Evolutionary conservation across 768 basidiomycete species (phyloP).

Genomic region (Lactarius akahatsu): DNA sequence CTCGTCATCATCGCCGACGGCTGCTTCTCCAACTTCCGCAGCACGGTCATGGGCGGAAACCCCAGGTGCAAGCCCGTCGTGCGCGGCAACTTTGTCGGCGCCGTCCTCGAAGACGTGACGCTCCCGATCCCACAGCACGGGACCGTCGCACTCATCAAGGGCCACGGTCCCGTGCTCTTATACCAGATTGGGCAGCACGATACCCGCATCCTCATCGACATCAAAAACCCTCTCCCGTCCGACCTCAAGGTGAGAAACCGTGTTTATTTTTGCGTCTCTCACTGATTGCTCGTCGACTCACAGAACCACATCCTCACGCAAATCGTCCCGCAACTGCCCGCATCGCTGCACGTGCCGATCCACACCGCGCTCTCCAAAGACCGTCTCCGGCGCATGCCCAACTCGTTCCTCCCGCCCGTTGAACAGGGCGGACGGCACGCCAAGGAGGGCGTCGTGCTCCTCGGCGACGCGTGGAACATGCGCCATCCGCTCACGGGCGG

Average conservation of each 20-base stretch:
- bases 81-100: conserved; percentile 81
- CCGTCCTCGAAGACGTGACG: conserved; percentile 72
- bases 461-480: conserved; percentile 99
- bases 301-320: conserved; percentile 69
- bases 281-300: neutral
- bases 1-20: conserved; percentile 91
- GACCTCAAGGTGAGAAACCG: conserved; percentile 62
- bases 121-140: conserved; percentile 77
- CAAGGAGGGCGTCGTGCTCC: conserved; percentile 73
- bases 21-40: conserved; percentile 91
- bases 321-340: conserved; percentile 80
- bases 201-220: conserved; percentile 91
- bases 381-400: conserved; percentile 90
- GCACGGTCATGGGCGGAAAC: conserved; percentile 54
- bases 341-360: conserved; percentile 63
- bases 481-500: conserved; percentile 97
- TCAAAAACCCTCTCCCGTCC: conserved; percentile 78
- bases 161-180: conserved; percentile 82
- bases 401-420: conserved; percentile 84
- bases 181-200: conserved; percentile 90
- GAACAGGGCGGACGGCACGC: conserved; percentile 51
- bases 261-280: neutral
- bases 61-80: conserved; percentile 48
- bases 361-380: conserved; percentile 69
- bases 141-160: conserved; percentile 79